Evolutionary conservation across 148 eudicot genomes (phyloP).

Genomic region (Vaccinium corymbosum): DNA sequence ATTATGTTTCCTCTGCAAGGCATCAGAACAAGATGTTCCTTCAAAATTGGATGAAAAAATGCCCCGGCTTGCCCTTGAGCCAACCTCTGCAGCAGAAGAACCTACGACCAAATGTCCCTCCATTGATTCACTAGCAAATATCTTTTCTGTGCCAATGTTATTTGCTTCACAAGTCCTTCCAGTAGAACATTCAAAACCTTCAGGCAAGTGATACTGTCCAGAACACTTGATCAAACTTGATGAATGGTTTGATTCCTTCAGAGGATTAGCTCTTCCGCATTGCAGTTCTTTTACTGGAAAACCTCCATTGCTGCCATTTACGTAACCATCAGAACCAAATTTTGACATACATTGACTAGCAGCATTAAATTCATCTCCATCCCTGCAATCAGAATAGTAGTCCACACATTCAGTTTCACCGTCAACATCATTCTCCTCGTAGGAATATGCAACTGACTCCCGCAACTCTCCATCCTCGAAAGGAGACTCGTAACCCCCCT

Average conservation of each 20-base stretch:
- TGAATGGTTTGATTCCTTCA: slow-evolving; percentile 14
- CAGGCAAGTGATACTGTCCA: slow-evolving; percentile 20
- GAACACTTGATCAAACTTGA: slow-evolving; percentile 12
- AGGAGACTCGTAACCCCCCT: slow-evolving; percentile 62
- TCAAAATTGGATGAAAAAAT: slow-evolving; percentile 31
- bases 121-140: slow-evolving; percentile 15
- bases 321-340: slow-evolving; percentile 32
- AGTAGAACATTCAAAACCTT: slow-evolving; percentile 13
- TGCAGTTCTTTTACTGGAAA: slow-evolving; percentile 3
- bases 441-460: slow-evolving; percentile 37
- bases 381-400: slow-evolving; percentile 52
- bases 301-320: slow-evolving; percentile 19
- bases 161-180: slow-evolving; percentile 12
- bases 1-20: slow-evolving; percentile 21
- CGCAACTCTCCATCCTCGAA: slow-evolving; percentile 77
- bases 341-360: slow-evolving; percentile 35
- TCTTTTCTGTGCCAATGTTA: slow-evolving; percentile 12
- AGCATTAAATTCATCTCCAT: slow-evolving; percentile 35
- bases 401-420: slow-evolving; percentile 55
- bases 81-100: slow-evolving; percentile 17
- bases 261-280: slow-evolving; percentile 3
- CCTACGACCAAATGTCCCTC: slow-evolving; percentile 18
- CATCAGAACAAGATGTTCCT: slow-evolving; percentile 32
- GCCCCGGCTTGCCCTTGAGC: slow-evolving; percentile 23
- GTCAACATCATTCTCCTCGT: slow-evolving; percentile 49